Evolutionary conservation across 306 rosid species (phyloP), one percentile per base, ranked within the genome.

Genomic region (Castanopsis chinensis): DNA sequence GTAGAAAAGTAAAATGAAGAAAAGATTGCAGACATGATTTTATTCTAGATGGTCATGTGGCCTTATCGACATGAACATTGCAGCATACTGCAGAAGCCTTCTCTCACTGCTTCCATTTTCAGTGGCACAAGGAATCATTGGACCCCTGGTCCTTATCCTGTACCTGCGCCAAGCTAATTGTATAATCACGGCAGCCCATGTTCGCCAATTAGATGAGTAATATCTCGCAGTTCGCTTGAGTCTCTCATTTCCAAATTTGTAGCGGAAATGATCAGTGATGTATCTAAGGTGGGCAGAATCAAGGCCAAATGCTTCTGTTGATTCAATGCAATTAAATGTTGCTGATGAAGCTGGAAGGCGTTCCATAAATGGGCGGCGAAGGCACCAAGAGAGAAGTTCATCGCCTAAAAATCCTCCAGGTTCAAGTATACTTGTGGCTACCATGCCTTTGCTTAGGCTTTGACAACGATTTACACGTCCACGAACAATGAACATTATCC

Each of bases 161-260:
- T 91, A 87, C 71, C 94, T 90, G 55, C 86, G 83, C 91, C 94
- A 95, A 35, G 93, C 92, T n/a, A 95, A 78, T 76, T 95, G 99
- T 69, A 95, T 82, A 55, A 89, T 95, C n/a, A 96, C 98, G 12
- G 99, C 91, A 12, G 96, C 99, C 99, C 99, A 96, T 4, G 99
- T 96, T 73, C 99, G 77, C 99, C 99, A 96, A 83, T 96, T 96
- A 1, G 99, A 96, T 1, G 99, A 96, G 88, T 96, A 96, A 70
- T 93, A 96, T 76, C 99, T 91, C 0, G 99, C 96, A 0, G 99
- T 93, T 80, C 96, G 79, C 84, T 96, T 96, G 1, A 93, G 93
- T 73, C 98, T 88, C 79, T 96, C 98, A 13, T 96, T 96, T 3
- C 94, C 93, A 19, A 96, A 96, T 73, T 93, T 93, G 90, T 96